These are phyloP conservation scores for Lepiota venenata DNA, from an alignment of 768 basidiomycete species.

Conservation along the genomic window DNA sequence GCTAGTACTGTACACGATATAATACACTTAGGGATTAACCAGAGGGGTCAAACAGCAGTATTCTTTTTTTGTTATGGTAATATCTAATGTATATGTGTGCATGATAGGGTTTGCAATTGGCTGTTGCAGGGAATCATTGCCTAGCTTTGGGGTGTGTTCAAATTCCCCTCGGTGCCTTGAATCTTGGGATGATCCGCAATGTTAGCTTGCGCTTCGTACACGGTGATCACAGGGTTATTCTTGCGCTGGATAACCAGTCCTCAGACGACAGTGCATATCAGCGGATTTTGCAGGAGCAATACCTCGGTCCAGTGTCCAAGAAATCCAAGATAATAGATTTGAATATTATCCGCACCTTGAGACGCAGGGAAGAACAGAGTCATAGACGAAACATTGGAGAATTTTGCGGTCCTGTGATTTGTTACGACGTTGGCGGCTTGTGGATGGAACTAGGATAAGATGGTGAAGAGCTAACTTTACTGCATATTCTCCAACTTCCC, in stretches of 20 bases:
- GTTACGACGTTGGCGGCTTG: background rate
- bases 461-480: conserved; percentile 53
- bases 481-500: conserved; percentile 82
- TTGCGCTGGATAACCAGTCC: conserved; percentile 53
- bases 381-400: conserved; percentile 77
- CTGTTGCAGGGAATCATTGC: conserved; percentile 8
- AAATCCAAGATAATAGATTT: conserved; percentile 84
- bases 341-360: conserved; percentile 73
- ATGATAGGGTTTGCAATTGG: background rate
- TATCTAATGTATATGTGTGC: background rate
- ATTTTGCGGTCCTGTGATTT: conserved; percentile 70
- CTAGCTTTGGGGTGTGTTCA: conserved; percentile 35
- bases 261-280: background rate
- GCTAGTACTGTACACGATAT: background rate
- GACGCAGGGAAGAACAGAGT: conserved; percentile 80
- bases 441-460: background rate
- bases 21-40: background rate
- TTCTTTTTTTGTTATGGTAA: background rate
- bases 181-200: conserved; percentile 87
- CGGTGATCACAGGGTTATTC: conserved; percentile 72
- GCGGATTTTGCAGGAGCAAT: conserved; percentile 10
- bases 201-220: conserved; percentile 88
- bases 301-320: conserved; percentile 81
- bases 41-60: background rate
- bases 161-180: conserved; percentile 66